Conservation (phyloP, 2,329 filamentous ascomycete species). For the Fusarium sp. region DNA sequence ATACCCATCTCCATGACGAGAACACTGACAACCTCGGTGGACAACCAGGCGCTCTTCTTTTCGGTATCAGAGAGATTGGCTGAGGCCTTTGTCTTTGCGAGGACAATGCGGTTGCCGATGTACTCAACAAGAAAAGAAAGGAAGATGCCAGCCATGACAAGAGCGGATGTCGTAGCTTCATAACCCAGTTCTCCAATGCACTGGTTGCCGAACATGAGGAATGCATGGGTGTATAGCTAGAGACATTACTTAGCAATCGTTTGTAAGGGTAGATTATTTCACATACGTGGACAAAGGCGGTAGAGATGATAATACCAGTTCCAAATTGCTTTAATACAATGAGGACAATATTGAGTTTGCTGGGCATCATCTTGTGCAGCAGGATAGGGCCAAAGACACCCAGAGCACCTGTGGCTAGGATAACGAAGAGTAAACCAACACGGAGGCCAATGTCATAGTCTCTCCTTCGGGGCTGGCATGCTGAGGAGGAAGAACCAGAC, state of each 20-base stretch:
- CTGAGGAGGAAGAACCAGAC: constrained; percentile 47
- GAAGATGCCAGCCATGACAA: constrained; percentile 80
- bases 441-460: constrained; percentile 77
- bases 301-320: constrained; percentile 78
- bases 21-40: constrained; percentile 68
- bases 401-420: constrained; percentile 74
- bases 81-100: constrained; percentile 49
- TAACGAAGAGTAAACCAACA: constrained; percentile 78
- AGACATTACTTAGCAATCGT: background rate
- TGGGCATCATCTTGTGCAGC: constrained; percentile 67
- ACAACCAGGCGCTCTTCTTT: constrained; percentile 44
- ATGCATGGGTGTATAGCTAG: constrained; percentile 79
- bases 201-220: constrained; percentile 77
- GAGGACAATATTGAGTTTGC: constrained; percentile 63
- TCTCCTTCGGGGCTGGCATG: constrained; percentile 60
- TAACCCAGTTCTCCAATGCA: constrained; percentile 75
- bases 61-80: constrained; percentile 40
- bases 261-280: background rate
- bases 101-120: constrained; percentile 69
- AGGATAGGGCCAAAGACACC: constrained; percentile 77
- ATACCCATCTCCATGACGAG: constrained; percentile 78
- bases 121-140: constrained; percentile 80
- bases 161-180: constrained; percentile 75
- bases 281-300: constrained; percentile 75
- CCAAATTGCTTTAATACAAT: constrained; percentile 79